Base-by-base conservation (phyloP, 1,139 yeast species). In the Saccharomyces hybrid region DNA sequence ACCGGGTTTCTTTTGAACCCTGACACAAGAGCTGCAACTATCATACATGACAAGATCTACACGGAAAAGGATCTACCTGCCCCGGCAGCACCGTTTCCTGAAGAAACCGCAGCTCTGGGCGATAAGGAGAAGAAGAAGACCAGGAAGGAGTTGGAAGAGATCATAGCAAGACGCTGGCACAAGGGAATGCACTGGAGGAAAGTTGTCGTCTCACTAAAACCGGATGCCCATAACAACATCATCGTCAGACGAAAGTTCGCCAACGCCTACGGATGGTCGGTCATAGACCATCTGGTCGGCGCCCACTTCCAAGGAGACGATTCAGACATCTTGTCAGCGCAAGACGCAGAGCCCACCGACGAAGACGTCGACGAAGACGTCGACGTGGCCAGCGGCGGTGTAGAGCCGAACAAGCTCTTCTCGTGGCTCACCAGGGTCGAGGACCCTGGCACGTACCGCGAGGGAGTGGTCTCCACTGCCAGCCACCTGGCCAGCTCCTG, bases 241-340 rank as follows among this genome's bases (percentile, higher is more conserved):
- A 78, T 89, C 32, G 99, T 93, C 1, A 74, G 99, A 60, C 76
- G 99, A 62, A 73, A 91, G 58, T 93, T 88, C 73, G 83, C 96
- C 2, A 93, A 93, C 73, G 98, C 98, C 0, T 90, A 87, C 71
- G 99, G 99, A 1, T 93, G 99, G 99, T 88, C 88, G 0, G 96
- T 91, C 0, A 76, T 91, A 48, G 91, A 88, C 55, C 98, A 93
- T 71, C 64, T 93, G 54, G 84, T 87, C 1, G 71, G 76, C 26
- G 77, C 78, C 53, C 95, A 87, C 69, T 88, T 88, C 53, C 28
- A 19, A 48, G 11, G 27, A n/a, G 11, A 19, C 19, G 28, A 12
- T 21, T 5, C 44, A 48, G 26, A 9, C 48, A 16, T 27, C 27
- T 11, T 21, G 32, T n/a, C 8, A 27, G 14, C 8, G 21, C 48